phyloP scores from a whole-genome alignment of 139 green algal genomes.

The Penium margaritaceum region DNA sequence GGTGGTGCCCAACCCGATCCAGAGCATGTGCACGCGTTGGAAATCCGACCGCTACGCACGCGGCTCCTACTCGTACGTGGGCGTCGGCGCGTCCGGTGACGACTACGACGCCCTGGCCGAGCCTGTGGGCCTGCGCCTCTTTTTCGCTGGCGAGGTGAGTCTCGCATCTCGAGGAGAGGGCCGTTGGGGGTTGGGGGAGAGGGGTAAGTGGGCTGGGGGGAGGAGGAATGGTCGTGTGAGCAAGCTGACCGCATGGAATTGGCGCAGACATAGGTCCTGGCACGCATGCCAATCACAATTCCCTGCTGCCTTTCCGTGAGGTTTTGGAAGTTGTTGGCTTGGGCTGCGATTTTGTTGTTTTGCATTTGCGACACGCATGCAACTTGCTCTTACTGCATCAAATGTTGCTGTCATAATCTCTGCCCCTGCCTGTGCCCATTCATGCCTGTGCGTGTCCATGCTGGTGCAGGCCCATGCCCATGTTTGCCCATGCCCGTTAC shows the following conservation, averaged over 20 bases:
- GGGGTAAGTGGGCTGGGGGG: background rate
- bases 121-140: conserved; percentile 54
- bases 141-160: conserved; percentile 74
- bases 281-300: background rate
- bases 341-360: background rate
- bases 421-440: no score
- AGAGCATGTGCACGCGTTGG: conserved; percentile 76
- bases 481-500: background rate
- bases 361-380: background rate
- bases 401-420: no score
- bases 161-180: background rate
- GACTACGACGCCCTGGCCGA: conserved; percentile 70
- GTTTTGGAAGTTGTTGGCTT: background rate
- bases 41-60: conserved; percentile 63
- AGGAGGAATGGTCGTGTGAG: background rate
- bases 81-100: conserved; percentile 53
- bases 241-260: background rate
- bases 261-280: background rate
- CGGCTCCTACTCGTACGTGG: conserved; percentile 74
- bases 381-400: no score
- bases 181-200: background rate
- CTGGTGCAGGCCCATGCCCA: background rate
- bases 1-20: conserved; percentile 57
- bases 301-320: background rate
- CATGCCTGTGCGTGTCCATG: no score